Evolutionary conservation across 345 rosid species (phyloP).

Genomic region (Brassica rapa): DNA sequence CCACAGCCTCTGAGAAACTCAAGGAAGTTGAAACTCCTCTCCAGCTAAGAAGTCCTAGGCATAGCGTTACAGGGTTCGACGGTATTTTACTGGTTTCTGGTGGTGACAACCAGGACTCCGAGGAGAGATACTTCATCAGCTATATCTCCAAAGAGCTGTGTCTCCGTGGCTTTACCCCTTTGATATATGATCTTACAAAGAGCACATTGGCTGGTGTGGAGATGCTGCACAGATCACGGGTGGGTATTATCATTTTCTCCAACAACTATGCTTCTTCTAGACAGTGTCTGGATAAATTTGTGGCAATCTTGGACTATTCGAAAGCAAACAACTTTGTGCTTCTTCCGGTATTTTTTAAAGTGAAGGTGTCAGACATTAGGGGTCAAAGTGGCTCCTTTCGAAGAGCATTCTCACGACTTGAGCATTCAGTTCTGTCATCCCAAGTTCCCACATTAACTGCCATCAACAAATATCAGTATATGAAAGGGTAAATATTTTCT

Average conservation of each 20-base stretch:
- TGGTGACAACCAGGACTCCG: conserved; percentile 3
- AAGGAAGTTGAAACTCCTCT: not conserved
- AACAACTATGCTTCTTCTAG: not conserved
- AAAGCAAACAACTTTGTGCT: not conserved
- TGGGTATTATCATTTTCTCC: conserved; percentile 19
- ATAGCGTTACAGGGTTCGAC: not conserved
- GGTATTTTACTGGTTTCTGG: not conserved
- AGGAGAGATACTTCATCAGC: conserved; percentile 22
- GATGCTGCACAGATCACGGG: not conserved
- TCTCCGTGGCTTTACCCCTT: conserved; percentile 14
- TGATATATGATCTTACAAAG: not conserved
- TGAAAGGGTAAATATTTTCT: conserved; percentile 9
- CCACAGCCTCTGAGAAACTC: not conserved
- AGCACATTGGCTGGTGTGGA: not conserved
- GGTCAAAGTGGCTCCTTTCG: not conserved
- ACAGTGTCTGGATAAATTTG: not conserved
- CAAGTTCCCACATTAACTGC: not conserved
- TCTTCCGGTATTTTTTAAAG: not conserved
- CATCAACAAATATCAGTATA: not conserved
- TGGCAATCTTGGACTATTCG: not conserved
- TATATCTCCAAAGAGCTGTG: not conserved
- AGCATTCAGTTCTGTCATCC: not conserved
- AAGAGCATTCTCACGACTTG: not conserved
- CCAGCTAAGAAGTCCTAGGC: not conserved
- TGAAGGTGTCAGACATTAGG: not conserved